A percentile compares a stretch with the other conserved stretches of the same genome.
phyloP scores from a whole-genome alignment of 352 stramenopile genomes.

The Phytophthora foliorum region DNA sequence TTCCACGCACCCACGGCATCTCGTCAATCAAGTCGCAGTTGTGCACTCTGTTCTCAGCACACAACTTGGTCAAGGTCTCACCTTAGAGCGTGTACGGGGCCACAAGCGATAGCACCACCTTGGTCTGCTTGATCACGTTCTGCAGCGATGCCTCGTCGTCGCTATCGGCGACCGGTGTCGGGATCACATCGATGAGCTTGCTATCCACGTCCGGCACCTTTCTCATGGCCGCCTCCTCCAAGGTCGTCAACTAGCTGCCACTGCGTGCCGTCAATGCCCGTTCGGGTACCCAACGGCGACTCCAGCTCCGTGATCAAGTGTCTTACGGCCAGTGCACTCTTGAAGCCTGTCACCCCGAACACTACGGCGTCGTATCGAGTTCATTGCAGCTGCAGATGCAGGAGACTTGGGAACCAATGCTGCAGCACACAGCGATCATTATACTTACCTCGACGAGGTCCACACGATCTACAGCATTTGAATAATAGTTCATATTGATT shows the following conservation, averaged over 20 bases:
- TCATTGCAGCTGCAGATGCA: background rate
- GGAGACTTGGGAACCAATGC: slow-evolving; percentile 11
- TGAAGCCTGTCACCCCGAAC: slow-evolving; percentile 90
- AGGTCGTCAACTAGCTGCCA: slow-evolving; percentile 56
- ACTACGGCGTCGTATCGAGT: slow-evolving; percentile 65
- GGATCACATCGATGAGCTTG: slow-evolving; percentile 30
- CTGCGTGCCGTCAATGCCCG: slow-evolving; percentile 86
- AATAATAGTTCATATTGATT: slow-evolving; percentile 27
- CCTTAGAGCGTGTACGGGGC: slow-evolving; percentile 87
- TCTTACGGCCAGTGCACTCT: slow-evolving; percentile 64
- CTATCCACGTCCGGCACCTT: slow-evolving; percentile 40
- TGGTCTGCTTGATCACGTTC: slow-evolving; percentile 71
- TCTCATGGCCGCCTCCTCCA: slow-evolving; percentile 50
- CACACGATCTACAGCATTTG: slow-evolving; percentile 6
- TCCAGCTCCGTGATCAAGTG: slow-evolving; percentile 69
- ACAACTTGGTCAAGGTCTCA: slow-evolving; percentile 77
- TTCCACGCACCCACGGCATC: slow-evolving; percentile 76
- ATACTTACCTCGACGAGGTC: slow-evolving; percentile 8
- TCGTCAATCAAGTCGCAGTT: slow-evolving; percentile 94
- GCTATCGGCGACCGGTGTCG: slow-evolving; percentile 57
- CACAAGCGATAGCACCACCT: slow-evolving; percentile 76
- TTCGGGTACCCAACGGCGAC: slow-evolving; percentile 26
- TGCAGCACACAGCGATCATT: background rate
- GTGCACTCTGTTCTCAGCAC: slow-evolving; percentile 86
- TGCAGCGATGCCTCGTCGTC: slow-evolving; percentile 56